phyloP scores from a whole-genome alignment of 2,329 filamentous ascomycete genomes.

The Penicillium sp. region DNA sequence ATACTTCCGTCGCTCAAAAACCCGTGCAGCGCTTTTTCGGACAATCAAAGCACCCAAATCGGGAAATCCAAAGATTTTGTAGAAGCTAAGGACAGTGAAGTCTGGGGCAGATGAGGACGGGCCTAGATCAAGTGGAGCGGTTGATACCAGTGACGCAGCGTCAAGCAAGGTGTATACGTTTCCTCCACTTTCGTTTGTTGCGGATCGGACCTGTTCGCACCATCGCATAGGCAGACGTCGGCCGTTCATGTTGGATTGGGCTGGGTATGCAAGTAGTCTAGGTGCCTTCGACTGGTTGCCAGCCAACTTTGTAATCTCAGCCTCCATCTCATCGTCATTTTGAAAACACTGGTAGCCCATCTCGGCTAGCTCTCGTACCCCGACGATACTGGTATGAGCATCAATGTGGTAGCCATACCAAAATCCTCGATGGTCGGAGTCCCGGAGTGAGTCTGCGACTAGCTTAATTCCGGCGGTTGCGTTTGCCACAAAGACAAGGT shows the following conservation, averaged over 20 bases:
- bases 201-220: conserved; percentile 53
- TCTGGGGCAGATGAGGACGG: conserved; percentile 66
- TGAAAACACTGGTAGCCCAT: conserved; percentile 64
- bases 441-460: conserved; percentile 73
- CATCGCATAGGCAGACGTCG: conserved; percentile 70
- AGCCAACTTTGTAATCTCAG: conserved; percentile 58
- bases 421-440: conserved; percentile 65
- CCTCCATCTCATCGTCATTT: conserved; percentile 60
- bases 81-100: conserved; percentile 83
- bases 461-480: conserved; percentile 89
- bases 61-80: conserved; percentile 98
- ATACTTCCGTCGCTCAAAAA: conserved; percentile 69
- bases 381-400: conserved; percentile 83
- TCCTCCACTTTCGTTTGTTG: conserved; percentile 24
- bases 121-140: conserved; percentile 70
- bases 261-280: conserved; percentile 74
- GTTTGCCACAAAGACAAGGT: conserved; percentile 88
- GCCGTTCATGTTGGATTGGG: conserved; percentile 92
- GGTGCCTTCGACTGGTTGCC: conserved; percentile 21
- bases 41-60: conserved; percentile 85
- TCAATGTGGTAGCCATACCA: conserved; percentile 80
- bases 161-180: conserved; percentile 72
- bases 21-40: conserved; percentile 64
- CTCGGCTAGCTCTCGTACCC: conserved; percentile 69
- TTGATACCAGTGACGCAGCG: conserved; percentile 77